A percentile compares a stretch with the other conserved stretches of the same genome.
Conservation (phyloP, 192 early-diverging fungal species). For the Mortierella alpina region DNA sequence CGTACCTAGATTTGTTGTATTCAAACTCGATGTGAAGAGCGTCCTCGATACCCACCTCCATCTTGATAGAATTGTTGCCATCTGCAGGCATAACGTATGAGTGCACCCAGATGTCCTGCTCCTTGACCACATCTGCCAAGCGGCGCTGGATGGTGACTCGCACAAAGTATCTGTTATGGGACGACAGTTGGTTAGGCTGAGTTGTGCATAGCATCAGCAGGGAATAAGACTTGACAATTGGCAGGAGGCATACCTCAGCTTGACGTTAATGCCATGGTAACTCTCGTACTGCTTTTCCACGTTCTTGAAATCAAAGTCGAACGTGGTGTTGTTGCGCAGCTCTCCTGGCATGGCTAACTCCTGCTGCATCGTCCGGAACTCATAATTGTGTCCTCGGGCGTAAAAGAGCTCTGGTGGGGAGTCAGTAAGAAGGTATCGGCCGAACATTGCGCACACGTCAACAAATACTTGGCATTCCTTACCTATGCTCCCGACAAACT, state of each 20-base stretch:
- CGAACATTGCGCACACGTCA: not conserved
- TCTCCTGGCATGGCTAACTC: constrained; percentile 96
- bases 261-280: constrained; percentile 98
- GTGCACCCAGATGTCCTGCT: constrained; percentile 99
- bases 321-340: constrained; percentile 80
- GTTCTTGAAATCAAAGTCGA: constrained; percentile 98
- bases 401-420: constrained; percentile 85
- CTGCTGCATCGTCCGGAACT: constrained; percentile 93
- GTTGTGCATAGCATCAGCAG: not conserved
- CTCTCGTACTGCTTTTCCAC: constrained; percentile 99
- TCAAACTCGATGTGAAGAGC: constrained; percentile 99
- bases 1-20: constrained; percentile 97
- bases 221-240: no score
- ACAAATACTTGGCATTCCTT: constrained; percentile 11
- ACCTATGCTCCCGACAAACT: constrained; percentile 99
- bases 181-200: not conserved
- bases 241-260: constrained; percentile 74
- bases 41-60: constrained; percentile 99
- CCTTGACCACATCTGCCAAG: constrained; percentile 88
- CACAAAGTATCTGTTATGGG: constrained; percentile 86
- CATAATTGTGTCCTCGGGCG: constrained; percentile 94
- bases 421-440: not conserved
- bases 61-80: constrained; percentile 95
- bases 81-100: constrained; percentile 94
- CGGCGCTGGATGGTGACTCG: constrained; percentile 90